A percentile compares a stretch with the other conserved stretches of the same genome.
phyloP scores from a whole-genome alignment of 352 stramenopile genomes.

The Pythium scleroteichum region DNA sequence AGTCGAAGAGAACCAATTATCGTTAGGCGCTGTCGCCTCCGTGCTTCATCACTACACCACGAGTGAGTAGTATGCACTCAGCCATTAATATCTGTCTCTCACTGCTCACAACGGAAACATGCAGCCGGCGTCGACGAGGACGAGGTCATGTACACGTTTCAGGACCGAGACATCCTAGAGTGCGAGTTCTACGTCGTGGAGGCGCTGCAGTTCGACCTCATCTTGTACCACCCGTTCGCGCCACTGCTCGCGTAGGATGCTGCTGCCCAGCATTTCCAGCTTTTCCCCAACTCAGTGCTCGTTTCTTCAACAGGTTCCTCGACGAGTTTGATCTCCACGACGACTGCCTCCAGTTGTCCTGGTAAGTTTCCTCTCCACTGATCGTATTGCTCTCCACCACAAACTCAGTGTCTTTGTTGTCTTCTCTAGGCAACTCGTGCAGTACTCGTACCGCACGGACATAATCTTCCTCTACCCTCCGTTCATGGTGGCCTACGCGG shows the following conservation, averaged over 20 bases:
- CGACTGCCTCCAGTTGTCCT: constrained; percentile 83
- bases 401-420: not conserved
- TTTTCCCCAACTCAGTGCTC: not conserved
- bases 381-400: too few relatives aligned
- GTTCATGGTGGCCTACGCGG: constrained; percentile 89
- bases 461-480: constrained; percentile 84
- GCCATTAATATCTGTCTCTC: not conserved
- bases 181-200: constrained; percentile 91
- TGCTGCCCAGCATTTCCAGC: not conserved
- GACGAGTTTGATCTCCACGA: constrained; percentile 87
- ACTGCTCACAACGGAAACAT: not conserved
- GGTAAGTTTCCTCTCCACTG: constrained; percentile 49
- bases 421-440: constrained; percentile 68
- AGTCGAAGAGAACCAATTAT: constrained; percentile 85
- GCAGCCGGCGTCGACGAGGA: constrained; percentile 81
- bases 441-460: constrained; percentile 88
- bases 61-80: constrained; percentile 37
- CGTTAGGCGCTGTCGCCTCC: constrained; percentile 73
- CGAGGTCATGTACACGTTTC: constrained; percentile 87
- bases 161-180: constrained; percentile 89
- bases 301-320: constrained; percentile 49
- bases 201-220: constrained; percentile 86
- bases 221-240: constrained; percentile 85
- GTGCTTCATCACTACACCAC: constrained; percentile 87
- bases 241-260: constrained; percentile 75